phyloP scores from a whole-genome alignment of 495 filamentous ascomycete species.

The Aeminium ludgeri region DNA sequence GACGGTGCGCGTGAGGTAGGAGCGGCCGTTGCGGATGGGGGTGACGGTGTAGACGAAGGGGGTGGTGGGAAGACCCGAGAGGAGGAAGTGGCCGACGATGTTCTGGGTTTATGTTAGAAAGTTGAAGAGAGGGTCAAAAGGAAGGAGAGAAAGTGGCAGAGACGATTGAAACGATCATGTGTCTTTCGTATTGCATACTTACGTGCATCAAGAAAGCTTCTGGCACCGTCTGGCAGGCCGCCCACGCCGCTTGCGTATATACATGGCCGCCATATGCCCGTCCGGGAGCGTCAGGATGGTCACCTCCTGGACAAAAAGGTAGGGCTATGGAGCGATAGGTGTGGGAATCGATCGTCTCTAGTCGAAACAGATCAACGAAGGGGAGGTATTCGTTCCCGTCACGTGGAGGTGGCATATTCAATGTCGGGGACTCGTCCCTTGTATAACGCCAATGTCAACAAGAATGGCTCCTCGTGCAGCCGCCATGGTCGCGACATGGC shows the following conservation, averaged over 20 bases:
- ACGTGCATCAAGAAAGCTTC: slow-evolving; percentile 44
- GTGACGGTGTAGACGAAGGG: slow-evolving; percentile 45
- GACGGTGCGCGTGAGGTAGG: slow-evolving; percentile 44
- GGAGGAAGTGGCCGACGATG: slow-evolving; percentile 52
- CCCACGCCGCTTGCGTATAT: slow-evolving; percentile 47
- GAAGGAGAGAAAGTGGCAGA: no score
- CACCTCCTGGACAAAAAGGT: slow-evolving; percentile 18
- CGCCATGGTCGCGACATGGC: no score
- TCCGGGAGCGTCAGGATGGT: neutral
- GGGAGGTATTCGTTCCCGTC: slow-evolving; percentile 12
- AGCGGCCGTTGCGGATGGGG: slow-evolving; percentile 36
- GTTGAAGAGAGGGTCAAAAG: neutral
- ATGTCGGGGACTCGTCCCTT: neutral
- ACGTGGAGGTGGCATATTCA: slow-evolving; percentile 4
- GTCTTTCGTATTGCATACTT: slow-evolving; percentile 17
- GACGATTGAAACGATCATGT: neutral
- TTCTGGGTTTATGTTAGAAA: slow-evolving; percentile 28
- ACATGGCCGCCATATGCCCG: slow-evolving; percentile 43
- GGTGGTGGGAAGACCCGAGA: slow-evolving; percentile 32
- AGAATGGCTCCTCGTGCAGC: no score
- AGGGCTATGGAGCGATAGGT: slow-evolving; percentile 18
- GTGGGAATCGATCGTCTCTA: slow-evolving; percentile 17
- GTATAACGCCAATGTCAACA: no score
- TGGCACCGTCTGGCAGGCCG: slow-evolving; percentile 37
- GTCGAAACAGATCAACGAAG: slow-evolving; percentile 19